Evolutionary conservation across 2,329 filamentous ascomycete species (phyloP), one percentile per base, ranked within the genome.

Genomic region (Pseudocercospora macadamiae): DNA sequence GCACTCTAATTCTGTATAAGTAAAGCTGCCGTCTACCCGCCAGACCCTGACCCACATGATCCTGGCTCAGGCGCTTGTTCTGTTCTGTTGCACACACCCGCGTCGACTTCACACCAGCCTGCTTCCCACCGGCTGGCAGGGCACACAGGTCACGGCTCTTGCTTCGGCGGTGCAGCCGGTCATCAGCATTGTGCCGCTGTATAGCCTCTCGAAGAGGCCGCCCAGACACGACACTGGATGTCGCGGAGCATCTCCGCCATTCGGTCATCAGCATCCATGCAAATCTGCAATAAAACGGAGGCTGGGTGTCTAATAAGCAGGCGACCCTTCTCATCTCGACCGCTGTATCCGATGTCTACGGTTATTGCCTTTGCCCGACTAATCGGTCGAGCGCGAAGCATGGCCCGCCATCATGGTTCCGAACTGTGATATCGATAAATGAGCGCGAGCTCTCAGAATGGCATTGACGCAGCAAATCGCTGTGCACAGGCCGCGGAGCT

Each of bases 231-330:
- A 26, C 14, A 26, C 44, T 51, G 51, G 18, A 21, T 16, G 36
- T 23, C 18, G 44, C 44, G 54, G 44, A 26, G 12, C 10, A 51
- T 55, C 30, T 45, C 51, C 51, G 45, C 42, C 26, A 34, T 34
- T 23, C 5, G 39, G 19, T 48, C 57, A 45, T 59, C 57, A 55
- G 26, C 44, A 59, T 55, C 56, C 56, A 23, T 44, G 56, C 49
- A 19, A 45, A 44, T 21, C 32, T 39, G 16, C 54, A 51, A 19
- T 34, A 23, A 32, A n/a, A 51, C 28, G 54, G 44, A 34, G 44
- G 54, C 54, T 56, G 54, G 54, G 19, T 21, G 42, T 25, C 28
- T 45, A 32, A 36, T 21, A 19, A 34, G 53, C 39, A 32, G 32
- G 28, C 16, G 32, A 26, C 25, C 30, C 39, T 47, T 45, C 37